Base-by-base conservation (phyloP, 495 filamentous ascomycete species). In the Talaromyces stipitatus region DNA sequence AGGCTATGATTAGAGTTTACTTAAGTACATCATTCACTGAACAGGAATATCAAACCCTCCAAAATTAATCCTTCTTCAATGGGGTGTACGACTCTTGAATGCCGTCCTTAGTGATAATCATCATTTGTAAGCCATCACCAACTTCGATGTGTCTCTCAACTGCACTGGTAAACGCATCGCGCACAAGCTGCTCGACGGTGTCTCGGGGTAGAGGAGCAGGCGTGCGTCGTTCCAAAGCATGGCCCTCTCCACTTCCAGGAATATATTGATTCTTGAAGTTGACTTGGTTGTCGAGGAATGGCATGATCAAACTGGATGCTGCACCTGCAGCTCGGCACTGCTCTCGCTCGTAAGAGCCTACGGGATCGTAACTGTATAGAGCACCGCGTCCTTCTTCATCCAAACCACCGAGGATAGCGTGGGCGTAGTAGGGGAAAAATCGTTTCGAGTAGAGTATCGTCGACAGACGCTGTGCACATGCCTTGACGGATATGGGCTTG, bases 251-350 rank as follows among this genome's bases (percentile, higher is more conserved):
- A 64, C 87, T 91, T n/a, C 85, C 87, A 9, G 94, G 94, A 26
- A 91, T 78, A 70, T 96, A 95, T 77, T 97, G 94, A 70, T 98
- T 98, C 81, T 97, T 97, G 80, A 91, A 94, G 74, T 97, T 97
- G 76, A 98, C 94, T 72, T 98, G 95, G 69, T 97, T 98, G 71
- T 98, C 94, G 68, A 98, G 77, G 79, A 98, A 97, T 3, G 94
- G 94, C 88, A 97, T 97, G 70, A 98, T 98, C 74, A 98, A 76
- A 62, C 90, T 95, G 33, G 90, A 87, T 28, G 95, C 94, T n/a
- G 94, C 91, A 55, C 94, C 94, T 18, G 90, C 94, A 18, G 95
- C 92, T 32, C 91, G 86, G 74, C 95, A 97, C 72, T 92, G 88
- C 73, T 97, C 94, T 63, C 94, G 76, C 76, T 97, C 94, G 70